Base-by-base conservation (phyloP, 2,329 filamentous ascomycete genomes). In the Neonectria punicea region DNA sequence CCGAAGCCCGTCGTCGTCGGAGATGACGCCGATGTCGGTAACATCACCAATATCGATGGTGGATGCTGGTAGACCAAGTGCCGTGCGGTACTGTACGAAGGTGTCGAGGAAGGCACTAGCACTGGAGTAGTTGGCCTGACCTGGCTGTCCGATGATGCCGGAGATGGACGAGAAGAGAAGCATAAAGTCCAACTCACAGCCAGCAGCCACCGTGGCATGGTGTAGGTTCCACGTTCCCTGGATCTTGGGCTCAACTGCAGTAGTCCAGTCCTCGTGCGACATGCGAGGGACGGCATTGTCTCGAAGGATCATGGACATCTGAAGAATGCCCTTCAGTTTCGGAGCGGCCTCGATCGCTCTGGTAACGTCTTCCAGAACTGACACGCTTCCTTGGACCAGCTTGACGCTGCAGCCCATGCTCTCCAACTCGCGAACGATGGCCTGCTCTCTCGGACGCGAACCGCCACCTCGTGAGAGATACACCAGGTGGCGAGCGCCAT, bases 111-210 rank as follows among this genome's bases (percentile, higher is more conserved):
- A 85, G 10, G 77, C 75, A 66, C 82, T 84, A 16, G 76, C 80
- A 1, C 79, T 77, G 4, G 77, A 72, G 66, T 85, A 85, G 68
- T 81, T 83, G 53, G 76, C 75, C 63, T 84, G 82, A 0, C 74
- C 77, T 1, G 72, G 65, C 20, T 77, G 74, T 8, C 79, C 81
- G 4, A 80, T 65, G 14, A 79, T 68, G 14, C 75, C 77, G 0
- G 74, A 74, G 7, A 80, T 67, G 2, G 82, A 84, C 9, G 72
- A 75, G 46, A 76, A 71, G 22, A 79, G 63, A 22, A 77, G 62
- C 55, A 84, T 81, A 70, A 84, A 82, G 58, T 80, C 78, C 1
- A 81, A 70, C 1, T 67, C 57, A 47, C 18, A 10, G 22, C 44
- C 22, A 8, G 51, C 11, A 1, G 75, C 68, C 9, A 65, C 82